A percentile compares a stretch with the other conserved stretches of the same genome.
Evolutionary conservation across 129 eudicot species (phyloP).

Genomic region (Pittosporum tobira): DNA sequence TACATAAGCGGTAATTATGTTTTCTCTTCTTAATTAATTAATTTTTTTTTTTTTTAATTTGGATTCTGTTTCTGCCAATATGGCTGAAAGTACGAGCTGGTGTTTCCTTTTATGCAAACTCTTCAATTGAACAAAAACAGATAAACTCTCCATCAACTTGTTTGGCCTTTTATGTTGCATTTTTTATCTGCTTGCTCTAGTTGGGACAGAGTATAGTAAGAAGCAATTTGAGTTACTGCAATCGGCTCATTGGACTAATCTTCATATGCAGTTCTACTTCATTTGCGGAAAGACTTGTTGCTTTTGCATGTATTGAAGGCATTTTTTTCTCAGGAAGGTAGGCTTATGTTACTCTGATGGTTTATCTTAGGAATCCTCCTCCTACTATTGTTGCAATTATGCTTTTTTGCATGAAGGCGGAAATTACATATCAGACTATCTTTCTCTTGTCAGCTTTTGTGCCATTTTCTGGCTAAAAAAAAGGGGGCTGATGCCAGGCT

Average conservation of each 20-base stretch:
- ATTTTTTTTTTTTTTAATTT: no score
- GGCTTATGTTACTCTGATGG: neutral
- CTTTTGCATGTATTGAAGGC: conserved; percentile 87
- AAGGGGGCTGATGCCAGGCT: conserved; percentile 89
- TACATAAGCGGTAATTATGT: neutral
- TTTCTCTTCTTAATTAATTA: neutral
- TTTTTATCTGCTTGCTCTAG: neutral
- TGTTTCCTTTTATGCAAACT: neutral
- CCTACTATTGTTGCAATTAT: neutral
- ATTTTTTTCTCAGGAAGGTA: conserved; percentile 91
- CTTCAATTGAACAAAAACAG: neutral
- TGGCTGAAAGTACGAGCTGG: neutral
- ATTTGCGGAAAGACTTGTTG: conserved; percentile 81
- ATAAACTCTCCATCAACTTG: neutral
- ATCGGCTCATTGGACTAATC: neutral
- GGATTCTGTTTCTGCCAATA: neutral
- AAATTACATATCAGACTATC: neutral
- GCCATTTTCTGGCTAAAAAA: conserved; percentile 84
- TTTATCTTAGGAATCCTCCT: neutral
- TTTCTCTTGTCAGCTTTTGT: conserved; percentile 50
- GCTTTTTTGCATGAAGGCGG: neutral
- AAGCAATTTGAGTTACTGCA: neutral
- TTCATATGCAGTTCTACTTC: conserved; percentile 48
- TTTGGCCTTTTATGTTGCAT: neutral
- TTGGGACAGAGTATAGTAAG: neutral